Conservation (phyloP, 345 rosid genomes). For the Salix suchowensis region DNA sequence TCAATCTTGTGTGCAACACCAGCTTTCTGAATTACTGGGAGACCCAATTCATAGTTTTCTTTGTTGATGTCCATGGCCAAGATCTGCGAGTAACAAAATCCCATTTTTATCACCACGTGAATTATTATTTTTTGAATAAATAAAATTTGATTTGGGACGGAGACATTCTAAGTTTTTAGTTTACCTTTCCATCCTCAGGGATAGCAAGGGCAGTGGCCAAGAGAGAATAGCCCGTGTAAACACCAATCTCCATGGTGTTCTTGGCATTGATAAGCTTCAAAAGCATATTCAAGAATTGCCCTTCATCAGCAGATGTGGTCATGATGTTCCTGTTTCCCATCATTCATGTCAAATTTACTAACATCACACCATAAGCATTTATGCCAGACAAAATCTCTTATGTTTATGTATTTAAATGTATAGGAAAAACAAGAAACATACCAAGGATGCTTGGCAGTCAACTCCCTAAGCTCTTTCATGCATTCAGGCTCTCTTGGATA, state of each 20-base stretch:
- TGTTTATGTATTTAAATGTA: background rate
- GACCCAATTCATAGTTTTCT: constrained; percentile 88
- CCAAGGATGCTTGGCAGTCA: constrained; percentile 97
- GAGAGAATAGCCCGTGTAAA: constrained; percentile 97
- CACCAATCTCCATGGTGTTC: constrained; percentile 99
- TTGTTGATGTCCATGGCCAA: constrained; percentile 91
- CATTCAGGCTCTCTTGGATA: constrained; percentile 93
- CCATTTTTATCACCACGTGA: background rate
- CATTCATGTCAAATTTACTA: background rate
- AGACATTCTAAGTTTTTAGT: background rate
- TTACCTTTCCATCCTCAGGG: constrained; percentile 82
- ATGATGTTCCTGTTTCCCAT: constrained; percentile 67
- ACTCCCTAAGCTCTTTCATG: constrained; percentile 92
- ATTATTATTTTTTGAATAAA: background rate
- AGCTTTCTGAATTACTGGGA: constrained; percentile 83
- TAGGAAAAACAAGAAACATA: constrained; percentile 15
- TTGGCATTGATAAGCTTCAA: constrained; percentile 93
- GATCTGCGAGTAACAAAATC: constrained; percentile 43
- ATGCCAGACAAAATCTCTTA: background rate
- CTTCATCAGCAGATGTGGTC: constrained; percentile 98
- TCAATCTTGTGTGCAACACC: constrained; percentile 95
- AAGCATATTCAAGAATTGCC: constrained; percentile 88
- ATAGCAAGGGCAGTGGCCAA: constrained; percentile 96
- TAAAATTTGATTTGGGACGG: background rate
- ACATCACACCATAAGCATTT: background rate